These are phyloP conservation scores for Aphanomyces stellatus DNA, from an alignment of 352 stramenopile species.

Conservation along the genomic window DNA sequence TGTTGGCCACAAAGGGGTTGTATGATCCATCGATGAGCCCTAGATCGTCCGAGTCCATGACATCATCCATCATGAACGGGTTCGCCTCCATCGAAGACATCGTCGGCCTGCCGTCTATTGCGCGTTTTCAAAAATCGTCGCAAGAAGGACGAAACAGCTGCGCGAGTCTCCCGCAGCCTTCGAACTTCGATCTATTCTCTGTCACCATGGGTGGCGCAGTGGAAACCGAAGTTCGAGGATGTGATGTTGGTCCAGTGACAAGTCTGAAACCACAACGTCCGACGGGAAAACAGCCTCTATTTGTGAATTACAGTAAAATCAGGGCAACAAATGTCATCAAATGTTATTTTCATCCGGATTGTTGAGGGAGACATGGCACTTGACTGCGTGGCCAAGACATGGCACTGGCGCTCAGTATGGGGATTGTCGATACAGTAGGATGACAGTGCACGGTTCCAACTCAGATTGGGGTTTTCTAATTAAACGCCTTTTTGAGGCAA, in stretches of 20 bases:
- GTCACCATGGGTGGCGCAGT: background rate
- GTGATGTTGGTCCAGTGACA: background rate
- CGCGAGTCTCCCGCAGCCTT: background rate
- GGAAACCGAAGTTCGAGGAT: background rate
- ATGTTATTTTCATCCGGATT: too few species aligned
- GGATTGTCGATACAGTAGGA: too few species aligned
- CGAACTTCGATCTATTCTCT: background rate
- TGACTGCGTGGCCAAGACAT: too few species aligned
- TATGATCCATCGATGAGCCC: conserved; percentile 8
- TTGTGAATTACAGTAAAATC: too few species aligned
- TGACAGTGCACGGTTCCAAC: too few species aligned
- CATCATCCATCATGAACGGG: conserved; percentile 17
- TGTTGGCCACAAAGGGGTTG: conserved; percentile 17
- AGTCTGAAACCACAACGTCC: too few species aligned
- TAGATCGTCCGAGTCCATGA: conserved; percentile 18
- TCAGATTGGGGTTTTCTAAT: too few species aligned
- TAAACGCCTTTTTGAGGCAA: too few species aligned
- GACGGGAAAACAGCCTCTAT: too few species aligned
- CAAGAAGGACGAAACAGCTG: conserved; percentile 12
- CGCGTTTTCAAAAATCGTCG: background rate
- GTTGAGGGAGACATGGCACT: too few species aligned
- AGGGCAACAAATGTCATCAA: too few species aligned
- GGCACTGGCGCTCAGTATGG: too few species aligned
- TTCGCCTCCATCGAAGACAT: conserved; percentile 14
- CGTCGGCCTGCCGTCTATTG: background rate